phyloP scores from a whole-genome alignment of 2,329 filamentous ascomycete species.

The Pestalotiopsis sp. region DNA sequence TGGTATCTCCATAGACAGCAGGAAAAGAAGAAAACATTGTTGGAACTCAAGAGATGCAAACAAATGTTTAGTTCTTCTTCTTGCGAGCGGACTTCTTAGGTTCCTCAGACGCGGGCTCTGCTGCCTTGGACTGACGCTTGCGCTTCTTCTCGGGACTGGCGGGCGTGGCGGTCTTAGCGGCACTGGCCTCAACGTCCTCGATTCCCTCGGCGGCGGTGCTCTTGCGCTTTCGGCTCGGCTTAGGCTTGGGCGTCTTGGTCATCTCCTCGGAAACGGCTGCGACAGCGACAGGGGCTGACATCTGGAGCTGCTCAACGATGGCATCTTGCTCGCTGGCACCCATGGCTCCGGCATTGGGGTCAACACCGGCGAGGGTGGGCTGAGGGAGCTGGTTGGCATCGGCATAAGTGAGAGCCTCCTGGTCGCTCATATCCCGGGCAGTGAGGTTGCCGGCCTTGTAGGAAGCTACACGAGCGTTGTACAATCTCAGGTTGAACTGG shows the following conservation, averaged over 20 bases:
- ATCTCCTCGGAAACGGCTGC: slow-evolving; percentile 42
- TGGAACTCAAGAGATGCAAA: not conserved
- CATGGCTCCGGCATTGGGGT: slow-evolving; percentile 36
- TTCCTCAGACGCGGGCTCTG: slow-evolving; percentile 56
- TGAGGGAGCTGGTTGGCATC: slow-evolving; percentile 59
- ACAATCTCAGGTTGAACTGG: slow-evolving; percentile 68
- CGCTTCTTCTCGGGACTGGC: slow-evolving; percentile 67
- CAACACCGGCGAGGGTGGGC: slow-evolving; percentile 40
- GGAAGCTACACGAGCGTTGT: slow-evolving; percentile 67
- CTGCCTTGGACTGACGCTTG: slow-evolving; percentile 60
- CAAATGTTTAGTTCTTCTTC: slow-evolving; percentile 50
- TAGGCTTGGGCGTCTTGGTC: slow-evolving; percentile 60
- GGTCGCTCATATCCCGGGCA: slow-evolving; percentile 64
- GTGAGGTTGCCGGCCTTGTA: slow-evolving; percentile 63
- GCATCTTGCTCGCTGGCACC: slow-evolving; percentile 56
- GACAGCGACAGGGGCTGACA: slow-evolving; percentile 34
- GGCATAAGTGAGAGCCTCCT: slow-evolving; percentile 64
- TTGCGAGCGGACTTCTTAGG: slow-evolving; percentile 63
- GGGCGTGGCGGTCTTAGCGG: slow-evolving; percentile 41
- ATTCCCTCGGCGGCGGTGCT: slow-evolving; percentile 47
- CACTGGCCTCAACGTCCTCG: slow-evolving; percentile 43
- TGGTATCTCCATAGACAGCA: slow-evolving; percentile 11
- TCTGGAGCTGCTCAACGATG: slow-evolving; percentile 62
- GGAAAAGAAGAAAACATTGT: slow-evolving; percentile 13
- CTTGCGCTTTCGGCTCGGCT: slow-evolving; percentile 61